A percentile compares a stretch with the other conserved stretches of the same genome.
Conservation (phyloP, 2,329 filamentous ascomycete genomes). For the Fusarium praegraminearum region DNA sequence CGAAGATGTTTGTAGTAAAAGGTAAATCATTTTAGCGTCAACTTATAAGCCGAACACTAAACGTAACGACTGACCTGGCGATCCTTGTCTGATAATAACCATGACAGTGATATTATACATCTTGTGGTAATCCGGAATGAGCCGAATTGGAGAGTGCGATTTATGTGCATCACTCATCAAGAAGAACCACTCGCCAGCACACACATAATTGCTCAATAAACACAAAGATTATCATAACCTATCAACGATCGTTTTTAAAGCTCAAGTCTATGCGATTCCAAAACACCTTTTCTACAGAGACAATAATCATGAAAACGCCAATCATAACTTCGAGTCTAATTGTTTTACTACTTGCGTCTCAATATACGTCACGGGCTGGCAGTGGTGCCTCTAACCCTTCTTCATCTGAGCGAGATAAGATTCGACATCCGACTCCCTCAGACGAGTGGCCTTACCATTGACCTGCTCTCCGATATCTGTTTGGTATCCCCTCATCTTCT, state of each 20-base stretch:
- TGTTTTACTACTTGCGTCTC: not conserved
- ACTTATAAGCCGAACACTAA: too few relatives aligned
- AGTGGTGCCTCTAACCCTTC: not conserved
- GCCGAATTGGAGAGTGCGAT: not conserved
- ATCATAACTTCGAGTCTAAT: not conserved
- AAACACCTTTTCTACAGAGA: not conserved
- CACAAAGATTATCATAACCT: not conserved
- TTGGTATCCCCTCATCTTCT: constrained; percentile 64
- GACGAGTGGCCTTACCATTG: constrained; percentile 68
- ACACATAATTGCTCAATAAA: not conserved
- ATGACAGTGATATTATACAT: too few relatives aligned
- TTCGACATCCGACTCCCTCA: constrained; percentile 57
- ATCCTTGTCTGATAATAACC: too few relatives aligned
- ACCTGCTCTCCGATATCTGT: constrained; percentile 61
- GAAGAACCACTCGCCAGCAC: too few relatives aligned
- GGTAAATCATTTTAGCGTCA: too few relatives aligned
- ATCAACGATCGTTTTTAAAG: too few relatives aligned
- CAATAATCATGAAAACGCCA: not conserved
- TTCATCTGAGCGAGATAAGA: constrained; percentile 27
- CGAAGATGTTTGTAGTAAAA: too few relatives aligned
- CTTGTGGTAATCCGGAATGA: too few relatives aligned
- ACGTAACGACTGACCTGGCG: too few relatives aligned
- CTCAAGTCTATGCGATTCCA: not conserved
- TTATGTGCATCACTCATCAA: not conserved
- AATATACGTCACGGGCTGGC: not conserved